Base-by-base conservation (phyloP, 1,284 basidiomycete genomes). In the Cryptococcus floricola region DNA sequence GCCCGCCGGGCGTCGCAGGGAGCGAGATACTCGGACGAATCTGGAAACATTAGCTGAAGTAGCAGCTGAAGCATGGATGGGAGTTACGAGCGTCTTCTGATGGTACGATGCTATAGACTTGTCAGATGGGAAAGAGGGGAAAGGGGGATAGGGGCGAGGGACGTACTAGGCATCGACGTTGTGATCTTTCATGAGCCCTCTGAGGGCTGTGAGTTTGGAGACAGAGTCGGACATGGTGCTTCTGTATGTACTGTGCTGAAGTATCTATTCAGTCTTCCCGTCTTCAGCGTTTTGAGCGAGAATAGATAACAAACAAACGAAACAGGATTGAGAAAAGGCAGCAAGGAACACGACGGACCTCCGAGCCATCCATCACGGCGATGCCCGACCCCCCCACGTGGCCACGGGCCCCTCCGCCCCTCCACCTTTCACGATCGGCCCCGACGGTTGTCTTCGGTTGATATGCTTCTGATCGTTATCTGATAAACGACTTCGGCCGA, bases 1-100 rank as follows among this genome's bases (percentile, higher is more conserved):
- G 84, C 88, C 27, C 94, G 82, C 46, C 93, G 82, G 54, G 89
- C 82, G 75, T 97, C 93, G 61, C 87, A 89, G 31, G 83, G 80
- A 0, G 91, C 89, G 34, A 87, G 82, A 76, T 96, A 96, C 75
- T 97, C 94, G 75, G 90, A 93, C 13, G 84, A 87, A 77, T 98
- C 93, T 88, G 73, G 19, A 23, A 44, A 38, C 14, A 23, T 47
- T 6, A 50, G 51, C 50, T 44, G 13, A 31, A 13, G 18, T 5
- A 18, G 19, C 47, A 45, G 14, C 51, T 18, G 39, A 9, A 39
- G 13, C 38, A 34, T 16, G 18, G 18, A 14, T 37, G 19, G 18
- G 31, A 81, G 87, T 71, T 76, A 88, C 90, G 91, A 70, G 91
- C 88, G 76, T 93, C 91, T 77, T 91, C 91, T 58, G 87, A 89